phyloP scores from a whole-genome alignment of 23 red algal species.

The Gracilaria gracilis region DNA sequence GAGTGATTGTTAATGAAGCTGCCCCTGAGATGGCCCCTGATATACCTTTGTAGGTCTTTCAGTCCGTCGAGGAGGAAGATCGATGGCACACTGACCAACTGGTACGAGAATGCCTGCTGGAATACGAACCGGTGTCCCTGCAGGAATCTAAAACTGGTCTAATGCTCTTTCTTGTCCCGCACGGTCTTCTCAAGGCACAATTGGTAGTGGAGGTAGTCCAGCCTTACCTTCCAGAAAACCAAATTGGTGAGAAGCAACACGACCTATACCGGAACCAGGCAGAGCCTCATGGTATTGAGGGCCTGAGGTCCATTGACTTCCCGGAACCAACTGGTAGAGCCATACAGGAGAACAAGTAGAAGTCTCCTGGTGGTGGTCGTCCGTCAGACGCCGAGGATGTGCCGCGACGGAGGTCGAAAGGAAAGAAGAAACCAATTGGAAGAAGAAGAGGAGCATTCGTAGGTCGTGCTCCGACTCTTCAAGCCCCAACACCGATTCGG shows the following conservation, averaged over 20 bases:
- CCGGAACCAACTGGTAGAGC: background rate
- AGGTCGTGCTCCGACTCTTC: background rate
- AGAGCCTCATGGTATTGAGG: background rate
- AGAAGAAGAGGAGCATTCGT: background rate
- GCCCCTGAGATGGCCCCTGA: background rate
- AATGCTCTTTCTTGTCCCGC: too few species aligned
- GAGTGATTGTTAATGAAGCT: background rate
- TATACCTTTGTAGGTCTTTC: too few species aligned
- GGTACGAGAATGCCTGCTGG: background rate
- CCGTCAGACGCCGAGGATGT: background rate
- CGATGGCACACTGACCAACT: too few species aligned
- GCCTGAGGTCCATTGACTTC: background rate
- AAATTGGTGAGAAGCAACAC: background rate
- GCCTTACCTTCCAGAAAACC: background rate
- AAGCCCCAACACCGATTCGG: background rate
- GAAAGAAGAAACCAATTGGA: background rate
- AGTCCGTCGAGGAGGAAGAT: too few species aligned
- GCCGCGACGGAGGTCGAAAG: background rate
- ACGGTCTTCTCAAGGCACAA: too few species aligned
- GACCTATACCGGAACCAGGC: background rate
- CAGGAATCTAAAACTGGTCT: background rate
- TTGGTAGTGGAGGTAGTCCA: background rate
- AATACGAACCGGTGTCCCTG: background rate
- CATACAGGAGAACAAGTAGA: background rate
- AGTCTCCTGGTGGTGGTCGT: background rate